These are phyloP conservation scores for Helicocarpus griseus DNA, from an alignment of 2,329 filamentous ascomycete genomes.

Conservation along the genomic window DNA sequence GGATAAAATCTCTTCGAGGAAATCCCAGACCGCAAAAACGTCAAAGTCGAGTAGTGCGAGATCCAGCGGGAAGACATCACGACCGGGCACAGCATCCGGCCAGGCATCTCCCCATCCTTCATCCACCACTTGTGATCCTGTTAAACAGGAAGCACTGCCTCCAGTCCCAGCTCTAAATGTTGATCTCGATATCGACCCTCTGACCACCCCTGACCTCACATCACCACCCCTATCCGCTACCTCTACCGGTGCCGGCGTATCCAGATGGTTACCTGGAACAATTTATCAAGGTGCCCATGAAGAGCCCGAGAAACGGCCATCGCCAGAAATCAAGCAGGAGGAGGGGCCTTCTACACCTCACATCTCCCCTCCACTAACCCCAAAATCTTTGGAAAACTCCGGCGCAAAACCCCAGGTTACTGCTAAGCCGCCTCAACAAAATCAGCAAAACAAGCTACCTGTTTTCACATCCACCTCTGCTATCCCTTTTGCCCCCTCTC, in stretches of 20 bases:
- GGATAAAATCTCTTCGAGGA: conserved; percentile 12
- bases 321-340: not conserved
- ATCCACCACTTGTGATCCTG: not conserved
- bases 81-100: not conserved
- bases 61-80: not conserved
- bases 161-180: not conserved
- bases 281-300: not conserved
- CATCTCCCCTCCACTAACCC: conserved; percentile 9
- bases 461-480: conserved; percentile 38
- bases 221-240: not conserved
- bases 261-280: not conserved
- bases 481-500: conserved; percentile 31
- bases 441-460: conserved; percentile 38
- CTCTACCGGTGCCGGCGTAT: not conserved
- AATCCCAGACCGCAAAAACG: conserved; percentile 24
- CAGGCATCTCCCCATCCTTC: not conserved
- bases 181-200: not conserved
- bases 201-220: not conserved
- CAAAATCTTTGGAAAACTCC: conserved; percentile 1
- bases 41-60: conserved; percentile 14
- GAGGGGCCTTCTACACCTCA: not conserved
- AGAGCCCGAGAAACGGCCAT: not conserved
- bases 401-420: conserved; percentile 13
- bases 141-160: not conserved
- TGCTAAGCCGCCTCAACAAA: conserved; percentile 18